Evolutionary conservation across 371 early-diverging fungal genomes (phyloP), one percentile per base, ranked within the genome.

Genomic region (Lichtheimia corymbifera): DNA sequence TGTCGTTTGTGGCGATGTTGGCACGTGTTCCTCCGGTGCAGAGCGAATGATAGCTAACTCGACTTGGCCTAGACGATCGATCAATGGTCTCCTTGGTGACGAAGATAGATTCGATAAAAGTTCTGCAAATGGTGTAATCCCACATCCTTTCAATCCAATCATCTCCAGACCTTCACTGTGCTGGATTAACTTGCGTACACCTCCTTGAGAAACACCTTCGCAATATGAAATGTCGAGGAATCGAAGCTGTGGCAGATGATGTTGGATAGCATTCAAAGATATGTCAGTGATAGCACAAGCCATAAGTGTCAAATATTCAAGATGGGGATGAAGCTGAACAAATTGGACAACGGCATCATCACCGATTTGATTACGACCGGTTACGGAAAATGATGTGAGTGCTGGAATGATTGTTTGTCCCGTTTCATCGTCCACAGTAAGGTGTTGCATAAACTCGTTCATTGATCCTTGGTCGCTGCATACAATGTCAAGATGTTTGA

Each of bases 201-300:
- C 73, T 15, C 12, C 25, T 5, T 59, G 14, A 2, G 77, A 68
- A 30, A 80, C 30, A 3, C 53, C 41, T 14, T 53, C 51, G 28
- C 77, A 75, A 55, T 66, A 77, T 0, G 77, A 74, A n/a, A 80
- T 47, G 28, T 80, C 76, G 12, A 80, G 67, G 18, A 62, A 55
- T 25, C 58, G 65, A 20, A 80, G 50, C 2, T 57, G 41, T 0
- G 74, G 64, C 13, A 80, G 50, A 40, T 66, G 50, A 6, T 17
- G 25, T n/a, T 56, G 49, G 27, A 80, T 73, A 0, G 66, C 70
- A 18, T 59, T 43, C 25, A 80, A 28, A 1, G 72, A 65, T n/a
- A 13, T 18, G 59, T 80, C 76, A 2, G 80, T 75, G 28, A 80
- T 75, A 12, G 67, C 70, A 45, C 77, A 77, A 28, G 69, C 71